Evolutionary conservation across 2,329 filamentous ascomycete genomes (phyloP), one percentile per base, ranked within the genome.

Genomic region (Endoconidiophora laricicola): DNA sequence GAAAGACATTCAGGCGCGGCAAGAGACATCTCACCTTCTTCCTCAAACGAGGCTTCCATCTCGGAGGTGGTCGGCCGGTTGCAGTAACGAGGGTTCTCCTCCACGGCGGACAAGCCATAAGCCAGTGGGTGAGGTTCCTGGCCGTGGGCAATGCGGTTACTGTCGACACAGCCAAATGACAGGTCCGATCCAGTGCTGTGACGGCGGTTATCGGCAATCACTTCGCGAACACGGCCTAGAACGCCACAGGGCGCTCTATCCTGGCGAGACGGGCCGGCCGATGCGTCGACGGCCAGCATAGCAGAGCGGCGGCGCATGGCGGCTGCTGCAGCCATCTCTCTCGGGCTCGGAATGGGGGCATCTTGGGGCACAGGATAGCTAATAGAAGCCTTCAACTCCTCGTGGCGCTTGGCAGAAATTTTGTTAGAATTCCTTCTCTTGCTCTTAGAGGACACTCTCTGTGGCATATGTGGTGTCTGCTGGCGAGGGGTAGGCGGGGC

Each of bases 111-210:
- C 26, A 33, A 7, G 5, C 33, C 16, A 24, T 49, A 52, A 7
- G 48, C 23, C 12, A 16, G 10, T 3, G 41, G 33, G 6, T 39
- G 23, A 5, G 50, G 40, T 41, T 48, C 23, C 3, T 24, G 14
- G 16, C 50, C 50, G 3, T 22, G 23, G 3, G 23, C 41, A 33
- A 53, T 50, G 10, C 24, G 47, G 47, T 50, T 44, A 16, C 52
- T 53, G n/a, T 53, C 52, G 18, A 53, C 22, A 36, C 52, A 53
- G 3, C 46, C 44, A 47, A 53, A 53, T 3, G 52, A 53, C n/a
- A 46, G 4, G 24, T 50, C 36, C 6, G 36, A 50, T 18, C 18
- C 40, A 9, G 23, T 40, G 24, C 50, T 48, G n/a, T 18, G n/a
- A n/a, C 24, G 23, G 1, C 44, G 36, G 5, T 14, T 39, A 9